Evolutionary conservation across 2,329 filamentous ascomycete genomes (phyloP), one percentile per base, ranked within the genome.

Genomic region (Ilyonectria destructans): DNA sequence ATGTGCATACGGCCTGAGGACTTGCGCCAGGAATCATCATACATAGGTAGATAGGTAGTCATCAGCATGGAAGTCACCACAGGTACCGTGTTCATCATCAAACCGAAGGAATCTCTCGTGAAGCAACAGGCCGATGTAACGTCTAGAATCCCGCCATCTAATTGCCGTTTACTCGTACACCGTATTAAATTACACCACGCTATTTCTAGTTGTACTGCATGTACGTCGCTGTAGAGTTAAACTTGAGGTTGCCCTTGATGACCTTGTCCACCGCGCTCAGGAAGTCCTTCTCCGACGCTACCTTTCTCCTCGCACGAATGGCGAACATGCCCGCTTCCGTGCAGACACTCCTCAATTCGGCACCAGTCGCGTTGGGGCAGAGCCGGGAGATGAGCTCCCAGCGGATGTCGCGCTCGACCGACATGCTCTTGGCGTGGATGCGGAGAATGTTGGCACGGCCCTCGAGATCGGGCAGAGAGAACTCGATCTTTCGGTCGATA

Each of bases 361-460:
- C 96, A 85, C 96, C 96, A 1, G 96, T 99, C 60, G 95, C 93
- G 84, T 99, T 99, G 74, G 96, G 96, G 85, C 96, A 99, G 71
- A 99, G 88, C 76, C 96, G 92, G 21, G 95, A 98, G 80, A 99
- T 98, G 73, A 99, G 89, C 86, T 99, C 96, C 96, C 96, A 99
- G 84, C 96, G 91, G 78, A 99, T 99, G 80, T 99, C 96, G 60
- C 96, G 91, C 89, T 99, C 96, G 43, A 99, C 96, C 19, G 95
- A 98, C 96, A 99, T 99, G 81, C 94, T 97, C 92, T 98, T 99
- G 77, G 96, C 96, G 85, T 98, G 96, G 77, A 99, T 99, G 58
- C 96, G 93, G 51, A 99, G 89, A 79, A 99, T 98, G 84, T 98
- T 98, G 79, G 96, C 96, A 74, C 96, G 92, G 58, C 96, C 96